Percentiles rank a stretch among this genome's conserved stretches.
Conservation (phyloP, 108 stramenopile genomes). For the Conticribra weissflogii region DNA sequence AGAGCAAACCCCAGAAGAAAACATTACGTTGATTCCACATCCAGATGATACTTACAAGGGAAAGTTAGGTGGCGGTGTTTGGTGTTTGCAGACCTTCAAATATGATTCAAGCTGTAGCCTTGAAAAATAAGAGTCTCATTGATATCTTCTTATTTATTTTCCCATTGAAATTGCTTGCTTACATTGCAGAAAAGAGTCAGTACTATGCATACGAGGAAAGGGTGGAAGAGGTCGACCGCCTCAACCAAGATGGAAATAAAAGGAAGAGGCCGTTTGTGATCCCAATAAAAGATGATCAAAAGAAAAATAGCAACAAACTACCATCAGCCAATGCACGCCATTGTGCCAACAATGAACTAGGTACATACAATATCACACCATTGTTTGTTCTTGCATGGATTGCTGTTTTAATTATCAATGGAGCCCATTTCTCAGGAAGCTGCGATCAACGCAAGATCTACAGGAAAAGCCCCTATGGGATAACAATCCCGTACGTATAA, state of each 20-base stretch:
- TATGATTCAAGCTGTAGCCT: too few species aligned
- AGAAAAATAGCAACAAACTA: too few species aligned
- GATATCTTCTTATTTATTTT: conserved; percentile 16
- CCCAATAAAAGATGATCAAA: too few species aligned
- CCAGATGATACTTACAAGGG: too few species aligned
- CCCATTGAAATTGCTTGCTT: conserved; percentile 1
- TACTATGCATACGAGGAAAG: conserved; percentile 18
- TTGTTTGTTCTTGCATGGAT: neutral
- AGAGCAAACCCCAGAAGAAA: too few species aligned
- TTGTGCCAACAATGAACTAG: neutral
- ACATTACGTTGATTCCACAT: too few species aligned
- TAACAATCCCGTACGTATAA: neutral
- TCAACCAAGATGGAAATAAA: conserved; percentile 8
- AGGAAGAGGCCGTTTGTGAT: conserved; percentile 7
- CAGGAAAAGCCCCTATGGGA: neutral
- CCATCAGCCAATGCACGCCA: neutral
- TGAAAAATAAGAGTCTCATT: too few species aligned
- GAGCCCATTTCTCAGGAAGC: neutral
- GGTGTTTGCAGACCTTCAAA: too few species aligned
- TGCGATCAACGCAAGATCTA: neutral
- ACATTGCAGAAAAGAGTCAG: conserved; percentile 1
- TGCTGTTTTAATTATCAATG: neutral
- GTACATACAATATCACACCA: neutral
- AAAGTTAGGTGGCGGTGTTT: too few species aligned
- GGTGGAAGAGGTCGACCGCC: conserved; percentile 13